Conservation (phyloP, 2,329 filamentous ascomycete species). For the Teratosphaeria viscida region DNA sequence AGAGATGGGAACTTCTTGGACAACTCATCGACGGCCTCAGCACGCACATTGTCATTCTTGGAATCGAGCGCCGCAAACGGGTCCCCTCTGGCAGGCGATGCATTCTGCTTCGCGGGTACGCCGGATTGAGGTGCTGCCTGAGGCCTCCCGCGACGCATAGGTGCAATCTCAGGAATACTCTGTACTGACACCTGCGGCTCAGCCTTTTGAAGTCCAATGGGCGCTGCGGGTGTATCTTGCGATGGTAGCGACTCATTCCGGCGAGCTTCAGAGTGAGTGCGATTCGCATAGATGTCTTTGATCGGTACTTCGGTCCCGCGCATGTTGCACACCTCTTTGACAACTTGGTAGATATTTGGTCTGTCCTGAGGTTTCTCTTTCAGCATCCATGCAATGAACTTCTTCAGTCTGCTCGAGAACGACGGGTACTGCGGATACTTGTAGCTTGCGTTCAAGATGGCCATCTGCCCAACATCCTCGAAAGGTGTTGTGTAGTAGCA, state of each 20-base stretch:
- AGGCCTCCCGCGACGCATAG: conserved; percentile 83
- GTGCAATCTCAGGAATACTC: conserved; percentile 75
- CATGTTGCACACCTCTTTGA: conserved; percentile 80
- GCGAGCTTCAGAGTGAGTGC: conserved; percentile 55
- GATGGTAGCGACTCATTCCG: conserved; percentile 50
- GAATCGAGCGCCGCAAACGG: conserved; percentile 86
- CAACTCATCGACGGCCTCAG: conserved; percentile 61
- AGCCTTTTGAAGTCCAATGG: conserved; percentile 72
- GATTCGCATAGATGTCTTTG: conserved; percentile 54
- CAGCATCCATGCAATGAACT: conserved; percentile 86
- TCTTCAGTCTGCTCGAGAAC: conserved; percentile 84
- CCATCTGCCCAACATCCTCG: conserved; percentile 93
- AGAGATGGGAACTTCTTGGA: conserved; percentile 79
- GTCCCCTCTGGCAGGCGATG: conserved; percentile 66
- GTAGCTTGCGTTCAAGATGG: conserved; percentile 91
- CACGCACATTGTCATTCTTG: conserved; percentile 39
- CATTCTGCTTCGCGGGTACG: conserved; percentile 43
- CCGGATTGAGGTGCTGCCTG: conserved; percentile 25
- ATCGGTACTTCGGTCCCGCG: conserved; percentile 75
- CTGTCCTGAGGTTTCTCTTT: conserved; percentile 67
- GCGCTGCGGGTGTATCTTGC: conserved; percentile 34
- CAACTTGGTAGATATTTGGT: conserved; percentile 89
- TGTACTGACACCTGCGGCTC: conserved; percentile 61
- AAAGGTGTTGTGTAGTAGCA: conserved; percentile 99
- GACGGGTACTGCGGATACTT: conserved; percentile 79